phyloP scores from a whole-genome alignment of 1,284 basidiomycete genomes.

The Leccinum holopus region DNA sequence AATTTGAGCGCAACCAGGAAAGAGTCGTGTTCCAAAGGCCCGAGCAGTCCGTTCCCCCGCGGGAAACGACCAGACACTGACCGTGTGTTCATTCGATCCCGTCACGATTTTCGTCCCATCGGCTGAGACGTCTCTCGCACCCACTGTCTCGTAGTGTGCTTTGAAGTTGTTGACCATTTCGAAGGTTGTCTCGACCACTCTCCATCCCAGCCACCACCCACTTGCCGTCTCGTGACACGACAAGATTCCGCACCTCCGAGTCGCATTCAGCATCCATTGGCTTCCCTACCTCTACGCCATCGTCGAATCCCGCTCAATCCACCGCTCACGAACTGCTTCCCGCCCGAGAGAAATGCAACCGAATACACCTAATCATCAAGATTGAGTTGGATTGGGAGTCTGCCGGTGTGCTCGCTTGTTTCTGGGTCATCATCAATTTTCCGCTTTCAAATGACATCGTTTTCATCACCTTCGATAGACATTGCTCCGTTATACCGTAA shows the following conservation, averaged over 20 bases:
- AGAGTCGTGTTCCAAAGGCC: background rate
- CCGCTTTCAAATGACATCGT: background rate
- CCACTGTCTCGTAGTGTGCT: background rate
- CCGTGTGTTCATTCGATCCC: background rate
- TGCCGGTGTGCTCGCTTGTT: background rate
- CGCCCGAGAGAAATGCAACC: background rate
- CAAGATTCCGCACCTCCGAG: background rate
- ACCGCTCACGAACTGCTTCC: background rate
- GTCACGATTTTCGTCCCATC: background rate
- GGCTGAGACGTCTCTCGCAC: background rate
- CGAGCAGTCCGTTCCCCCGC: background rate
- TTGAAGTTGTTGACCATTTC: background rate
- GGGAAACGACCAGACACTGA: background rate
- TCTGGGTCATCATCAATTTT: background rate
- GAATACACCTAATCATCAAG: rapidly evolving
- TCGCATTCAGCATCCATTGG: background rate
- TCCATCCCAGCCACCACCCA: background rate
- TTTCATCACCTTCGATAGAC: background rate
- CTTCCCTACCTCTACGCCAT: background rate
- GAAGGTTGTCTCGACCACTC: background rate
- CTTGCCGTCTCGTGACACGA: background rate
- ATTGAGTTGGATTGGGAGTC: background rate
- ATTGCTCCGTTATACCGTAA: background rate
- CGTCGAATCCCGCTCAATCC: background rate
- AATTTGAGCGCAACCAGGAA: background rate